A percentile compares a stretch with the other conserved stretches of the same genome.
These are phyloP conservation scores for Pleurotus ostreatus DNA, from an alignment of 768 basidiomycete species.

Conservation along the genomic window DNA sequence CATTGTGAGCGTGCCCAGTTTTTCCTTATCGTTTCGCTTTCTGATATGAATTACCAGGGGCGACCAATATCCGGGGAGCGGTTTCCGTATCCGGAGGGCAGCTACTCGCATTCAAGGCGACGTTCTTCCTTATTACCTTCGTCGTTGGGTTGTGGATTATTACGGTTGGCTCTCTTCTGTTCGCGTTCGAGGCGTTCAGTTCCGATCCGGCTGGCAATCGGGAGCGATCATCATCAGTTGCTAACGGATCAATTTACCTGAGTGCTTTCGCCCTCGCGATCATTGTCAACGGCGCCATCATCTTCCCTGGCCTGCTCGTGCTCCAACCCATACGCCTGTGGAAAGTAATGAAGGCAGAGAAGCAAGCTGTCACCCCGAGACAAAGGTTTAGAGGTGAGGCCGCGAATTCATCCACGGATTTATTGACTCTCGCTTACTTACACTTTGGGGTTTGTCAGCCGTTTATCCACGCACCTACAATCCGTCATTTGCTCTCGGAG, in stretches of 20 bases:
- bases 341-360: constrained; percentile 51
- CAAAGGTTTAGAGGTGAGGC: constrained; percentile 72
- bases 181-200: constrained; percentile 58
- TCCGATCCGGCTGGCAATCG: constrained; percentile 16
- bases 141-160: constrained; percentile 61
- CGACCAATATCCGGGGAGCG: constrained; percentile 48
- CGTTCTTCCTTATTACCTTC: constrained; percentile 53
- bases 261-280: constrained; percentile 54
- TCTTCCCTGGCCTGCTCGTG: constrained; percentile 66
- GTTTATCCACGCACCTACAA: constrained; percentile 71
- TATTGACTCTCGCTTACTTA: constrained; percentile 5
- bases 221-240: constrained; percentile 42
- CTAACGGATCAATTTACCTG: constrained; percentile 72
- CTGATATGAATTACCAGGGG: constrained; percentile 32
- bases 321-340: constrained; percentile 68
- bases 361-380: constrained; percentile 65
- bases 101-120: constrained; percentile 56
- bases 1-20: constrained; percentile 45
- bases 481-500: constrained; percentile 61
- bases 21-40: not conserved
- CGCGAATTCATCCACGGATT: constrained; percentile 4
- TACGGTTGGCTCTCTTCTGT: constrained; percentile 65
- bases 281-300: constrained; percentile 60
- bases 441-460: constrained; percentile 32
- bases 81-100: constrained; percentile 63